These are phyloP conservation scores for Suillus placidus DNA, from an alignment of 768 basidiomycete species.

Conservation along the genomic window DNA sequence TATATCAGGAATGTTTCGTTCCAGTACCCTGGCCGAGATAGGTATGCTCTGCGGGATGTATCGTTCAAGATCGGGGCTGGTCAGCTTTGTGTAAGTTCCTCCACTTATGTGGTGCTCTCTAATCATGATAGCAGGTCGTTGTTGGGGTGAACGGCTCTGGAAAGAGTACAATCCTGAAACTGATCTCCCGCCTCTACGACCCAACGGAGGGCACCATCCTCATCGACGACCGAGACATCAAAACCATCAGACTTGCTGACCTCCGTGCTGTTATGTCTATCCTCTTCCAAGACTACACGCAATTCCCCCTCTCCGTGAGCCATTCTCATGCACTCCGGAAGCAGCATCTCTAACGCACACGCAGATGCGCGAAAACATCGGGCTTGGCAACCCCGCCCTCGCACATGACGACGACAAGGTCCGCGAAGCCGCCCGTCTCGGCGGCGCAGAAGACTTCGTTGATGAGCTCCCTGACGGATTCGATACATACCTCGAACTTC, in stretches of 20 bases:
- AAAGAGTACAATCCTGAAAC: no score
- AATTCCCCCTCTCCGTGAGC: slow-evolving; percentile 75
- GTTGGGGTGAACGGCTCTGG: slow-evolving; percentile 80
- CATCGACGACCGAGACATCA: slow-evolving; percentile 64
- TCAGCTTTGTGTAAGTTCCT: slow-evolving; percentile 66
- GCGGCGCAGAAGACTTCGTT: no score
- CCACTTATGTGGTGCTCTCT: background rate
- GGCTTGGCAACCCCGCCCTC: slow-evolving; percentile 75
- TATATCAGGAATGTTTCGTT: slow-evolving; percentile 68
- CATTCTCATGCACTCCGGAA: background rate
- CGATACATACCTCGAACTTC: slow-evolving; percentile 73
- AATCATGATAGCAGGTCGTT: slow-evolving; percentile 51
- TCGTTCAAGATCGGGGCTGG: slow-evolving; percentile 73
- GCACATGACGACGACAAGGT: slow-evolving; percentile 61
- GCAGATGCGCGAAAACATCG: slow-evolving; percentile 79
- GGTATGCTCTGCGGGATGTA: slow-evolving; percentile 57
- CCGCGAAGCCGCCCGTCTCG: slow-evolving; percentile 64
- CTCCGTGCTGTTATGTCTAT: slow-evolving; percentile 67
- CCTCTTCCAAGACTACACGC: slow-evolving; percentile 81
- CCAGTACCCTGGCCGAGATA: slow-evolving; percentile 56
- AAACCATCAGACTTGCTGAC: slow-evolving; percentile 58
- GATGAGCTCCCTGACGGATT: slow-evolving; percentile 65
- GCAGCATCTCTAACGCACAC: background rate
- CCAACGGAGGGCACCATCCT: slow-evolving; percentile 67
- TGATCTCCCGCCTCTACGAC: slow-evolving; percentile 73